Conservation (phyloP, 805 yeast genomes). For the Pichia rugopelliculosa region DNA sequence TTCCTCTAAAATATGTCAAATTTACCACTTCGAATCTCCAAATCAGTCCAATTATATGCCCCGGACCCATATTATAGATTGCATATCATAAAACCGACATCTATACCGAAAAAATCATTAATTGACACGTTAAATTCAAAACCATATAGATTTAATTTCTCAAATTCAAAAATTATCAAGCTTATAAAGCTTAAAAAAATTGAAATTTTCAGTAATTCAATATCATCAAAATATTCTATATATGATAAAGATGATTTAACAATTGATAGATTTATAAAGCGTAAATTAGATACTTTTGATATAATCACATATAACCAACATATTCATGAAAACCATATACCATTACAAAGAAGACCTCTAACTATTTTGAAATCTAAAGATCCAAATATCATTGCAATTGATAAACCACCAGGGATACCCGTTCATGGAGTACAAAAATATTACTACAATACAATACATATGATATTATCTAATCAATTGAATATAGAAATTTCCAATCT, state of each 20-base stretch:
- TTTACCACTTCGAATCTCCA: neutral
- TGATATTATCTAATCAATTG: conserved; percentile 32
- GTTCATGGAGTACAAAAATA: conserved; percentile 44
- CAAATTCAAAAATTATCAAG: neutral
- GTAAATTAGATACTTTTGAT: neutral
- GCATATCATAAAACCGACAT: neutral
- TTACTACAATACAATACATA: conserved; percentile 37
- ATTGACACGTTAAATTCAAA: conserved; percentile 7
- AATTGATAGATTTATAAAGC: neutral
- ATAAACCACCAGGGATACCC: conserved; percentile 46
- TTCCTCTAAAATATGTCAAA: neutral
- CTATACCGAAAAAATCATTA: neutral
- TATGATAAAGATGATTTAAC: neutral
- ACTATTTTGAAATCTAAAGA: neutral
- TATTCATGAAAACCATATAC: conserved; percentile 11
- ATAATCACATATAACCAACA: conserved; percentile 10
- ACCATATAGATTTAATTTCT: conserved; percentile 10
- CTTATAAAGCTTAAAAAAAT: neutral
- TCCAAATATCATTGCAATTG: conserved; percentile 28
- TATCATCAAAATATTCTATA: neutral
- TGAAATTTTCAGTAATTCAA: neutral
- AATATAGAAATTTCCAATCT: conserved; percentile 4
- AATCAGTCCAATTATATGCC: neutral
- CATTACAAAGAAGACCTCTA: neutral
- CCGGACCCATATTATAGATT: neutral